Percentiles rank a stretch among this genome's conserved stretches.
Evolutionary conservation across 1,284 basidiomycete genomes (phyloP).

Genomic region (Inonotus hispidus): DNA sequence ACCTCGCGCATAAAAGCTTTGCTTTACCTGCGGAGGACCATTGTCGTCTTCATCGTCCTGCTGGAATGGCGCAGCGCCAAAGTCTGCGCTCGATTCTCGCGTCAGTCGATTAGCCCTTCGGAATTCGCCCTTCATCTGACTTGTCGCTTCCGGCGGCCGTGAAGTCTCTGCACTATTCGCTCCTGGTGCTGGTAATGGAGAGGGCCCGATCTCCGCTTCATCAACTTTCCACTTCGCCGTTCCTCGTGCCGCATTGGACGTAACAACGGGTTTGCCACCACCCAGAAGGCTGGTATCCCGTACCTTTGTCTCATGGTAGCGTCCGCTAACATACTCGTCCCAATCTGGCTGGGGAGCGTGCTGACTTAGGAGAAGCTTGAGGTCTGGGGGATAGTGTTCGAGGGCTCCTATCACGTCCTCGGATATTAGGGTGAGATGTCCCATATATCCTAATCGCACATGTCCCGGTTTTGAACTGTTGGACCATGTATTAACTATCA

Average conservation of each 20-base stretch:
- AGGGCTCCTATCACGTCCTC: conserved; percentile 85
- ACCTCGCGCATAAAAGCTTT: neutral
- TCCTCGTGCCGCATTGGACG: conserved; percentile 33
- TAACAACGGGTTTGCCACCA: conserved; percentile 70
- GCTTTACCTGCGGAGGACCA: conserved; percentile 46
- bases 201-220: conserved; percentile 45
- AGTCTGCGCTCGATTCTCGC: conserved; percentile 58
- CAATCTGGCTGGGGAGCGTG: conserved; percentile 77
- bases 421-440: conserved; percentile 90
- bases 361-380: conserved; percentile 57
- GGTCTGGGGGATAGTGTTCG: conserved; percentile 79
- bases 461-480: conserved; percentile 58
- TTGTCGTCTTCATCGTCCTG: conserved; percentile 42
- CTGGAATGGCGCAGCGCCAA: conserved; percentile 50
- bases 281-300: conserved; percentile 78
- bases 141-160: conserved; percentile 20
- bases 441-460: conserved; percentile 91
- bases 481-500: neutral
- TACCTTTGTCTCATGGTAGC: conserved; percentile 81
- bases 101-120: conserved; percentile 41
- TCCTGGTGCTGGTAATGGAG: conserved; percentile 24
- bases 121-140: conserved; percentile 51
- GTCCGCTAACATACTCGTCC: conserved; percentile 81
- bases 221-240: conserved; percentile 63
- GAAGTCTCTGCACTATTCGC: conserved; percentile 24